These are phyloP conservation scores for Rhodomyrtus psidioides DNA, from an alignment of 441 rosid species.

Conservation along the genomic window DNA sequence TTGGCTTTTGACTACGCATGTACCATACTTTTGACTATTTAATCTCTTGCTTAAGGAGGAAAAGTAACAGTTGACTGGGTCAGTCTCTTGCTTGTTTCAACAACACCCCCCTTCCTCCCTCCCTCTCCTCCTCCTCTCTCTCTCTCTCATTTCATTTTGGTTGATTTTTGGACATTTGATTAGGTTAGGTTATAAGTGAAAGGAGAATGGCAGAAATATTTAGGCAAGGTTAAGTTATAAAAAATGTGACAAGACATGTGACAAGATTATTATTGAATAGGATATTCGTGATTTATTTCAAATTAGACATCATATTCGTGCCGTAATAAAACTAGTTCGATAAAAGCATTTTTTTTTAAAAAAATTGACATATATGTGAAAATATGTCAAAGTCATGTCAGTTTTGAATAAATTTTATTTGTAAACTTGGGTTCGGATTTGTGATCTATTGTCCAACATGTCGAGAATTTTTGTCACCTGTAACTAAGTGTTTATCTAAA, in stretches of 20 bases:
- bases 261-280: not conserved
- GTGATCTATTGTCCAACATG: not conserved
- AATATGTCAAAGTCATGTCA: not conserved
- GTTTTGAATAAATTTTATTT: not conserved
- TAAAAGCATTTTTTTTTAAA: not conserved
- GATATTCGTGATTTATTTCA: not conserved
- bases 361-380: not conserved
- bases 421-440: no score
- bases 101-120: not conserved
- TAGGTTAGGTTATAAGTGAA: not conserved
- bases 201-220: not conserved
- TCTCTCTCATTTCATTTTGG: not conserved
- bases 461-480: not conserved
- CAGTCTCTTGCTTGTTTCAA: not conserved
- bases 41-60: not conserved
- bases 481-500: not conserved
- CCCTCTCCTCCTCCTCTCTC: no score
- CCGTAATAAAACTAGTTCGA: not conserved
- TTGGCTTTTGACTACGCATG: not conserved
- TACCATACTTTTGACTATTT: not conserved
- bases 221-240: not conserved
- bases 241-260: not conserved
- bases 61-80: not conserved
- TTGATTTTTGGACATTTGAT: not conserved
- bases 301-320: not conserved